These are phyloP conservation scores for Linnemannia schmuckeri DNA, from an alignment of 192 early-diverging fungal species.

Conservation along the genomic window DNA sequence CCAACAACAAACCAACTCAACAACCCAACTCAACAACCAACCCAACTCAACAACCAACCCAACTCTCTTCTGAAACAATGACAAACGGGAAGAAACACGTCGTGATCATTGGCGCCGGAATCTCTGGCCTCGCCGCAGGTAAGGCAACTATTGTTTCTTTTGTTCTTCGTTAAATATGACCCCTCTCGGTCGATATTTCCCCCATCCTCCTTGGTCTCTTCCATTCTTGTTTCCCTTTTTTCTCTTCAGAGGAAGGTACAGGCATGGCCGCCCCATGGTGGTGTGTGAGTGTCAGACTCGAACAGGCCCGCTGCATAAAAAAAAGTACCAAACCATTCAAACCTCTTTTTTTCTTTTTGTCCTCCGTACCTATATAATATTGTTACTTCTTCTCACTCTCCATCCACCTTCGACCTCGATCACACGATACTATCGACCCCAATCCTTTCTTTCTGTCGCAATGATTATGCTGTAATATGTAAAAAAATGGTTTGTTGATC, in stretches of 20 bases:
- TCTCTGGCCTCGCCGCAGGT: constrained; percentile 57
- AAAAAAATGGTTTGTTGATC: constrained; percentile 9
- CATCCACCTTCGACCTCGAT: background rate
- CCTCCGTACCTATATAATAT: background rate
- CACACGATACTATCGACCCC: background rate
- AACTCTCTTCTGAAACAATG: constrained; percentile 6
- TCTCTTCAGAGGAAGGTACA: constrained; percentile 10
- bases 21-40: background rate
- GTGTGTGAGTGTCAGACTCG: constrained; percentile 11
- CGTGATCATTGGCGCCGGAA: constrained; percentile 57
- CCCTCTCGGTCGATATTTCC: constrained; percentile 4
- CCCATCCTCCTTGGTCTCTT: constrained; percentile 6
- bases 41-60: background rate
- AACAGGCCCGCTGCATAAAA: constrained; percentile 8
- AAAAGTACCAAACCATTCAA: constrained; percentile 7
- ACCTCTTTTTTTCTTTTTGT: background rate
- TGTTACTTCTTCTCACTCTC: background rate
- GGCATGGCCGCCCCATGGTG: constrained; percentile 9
- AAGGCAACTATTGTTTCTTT: constrained; percentile 1
- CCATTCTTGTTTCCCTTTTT: constrained; percentile 12
- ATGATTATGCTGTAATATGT: background rate
- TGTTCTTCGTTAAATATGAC: background rate
- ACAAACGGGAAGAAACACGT: constrained; percentile 35
- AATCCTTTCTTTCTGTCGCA: background rate
- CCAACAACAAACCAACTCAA: background rate